Conservation (phyloP, 176 grass and related monocot species). For the bread wheat (Triticum aestivum) region IWGSC_CS_RefSeq_v2.1 NC_057812.1:263392842-263393341, state of each 20-base stretch:
- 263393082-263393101: conserved; percentile 60
- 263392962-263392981: conserved; percentile 98
- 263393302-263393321: conserved; percentile 14
- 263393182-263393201: background rate
- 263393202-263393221: background rate
- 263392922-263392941: conserved; percentile 97
- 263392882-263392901: conserved; percentile 80
- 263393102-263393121: conserved; percentile 18
- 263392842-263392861: conserved; percentile 93
- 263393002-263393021: conserved; percentile 96
- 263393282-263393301: conserved; percentile 11
- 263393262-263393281: conserved; percentile 15
- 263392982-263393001: conserved; percentile 87
- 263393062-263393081: conserved; percentile 90
- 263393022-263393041: conserved; percentile 98
- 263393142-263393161: conserved; percentile 17
- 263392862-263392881: conserved; percentile 78
- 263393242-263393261: background rate
- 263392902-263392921: conserved; percentile 88
- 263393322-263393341: conserved; percentile 24
- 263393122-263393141: background rate
- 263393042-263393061: conserved; percentile 97
- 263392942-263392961: conserved; percentile 83
- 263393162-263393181: conserved; percentile 32
- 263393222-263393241: background rate